Conservation (phyloP, 108 stramenopile species). For the Fistulifera pelliculosa region DNA sequence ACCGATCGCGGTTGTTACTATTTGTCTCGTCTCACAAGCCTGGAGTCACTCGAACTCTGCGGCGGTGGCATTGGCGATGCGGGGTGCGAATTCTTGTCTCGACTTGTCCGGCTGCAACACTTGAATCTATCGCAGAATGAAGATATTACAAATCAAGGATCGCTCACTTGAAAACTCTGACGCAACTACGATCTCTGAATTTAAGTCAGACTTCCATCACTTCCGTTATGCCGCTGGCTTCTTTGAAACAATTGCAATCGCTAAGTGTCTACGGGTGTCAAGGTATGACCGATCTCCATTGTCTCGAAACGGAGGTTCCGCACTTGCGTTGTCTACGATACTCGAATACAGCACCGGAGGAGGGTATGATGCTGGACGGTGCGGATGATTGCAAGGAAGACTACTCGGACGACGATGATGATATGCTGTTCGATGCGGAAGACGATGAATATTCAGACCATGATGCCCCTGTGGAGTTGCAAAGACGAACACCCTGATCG, state of each 20-base stretch:
- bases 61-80: slow-evolving; percentile 71
- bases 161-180: slow-evolving; percentile 52
- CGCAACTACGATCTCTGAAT: slow-evolving; percentile 71
- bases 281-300: slow-evolving; percentile 47
- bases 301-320: slow-evolving; percentile 56
- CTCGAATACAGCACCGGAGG: slow-evolving; percentile 44
- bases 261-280: slow-evolving; percentile 68
- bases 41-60: slow-evolving; percentile 77
- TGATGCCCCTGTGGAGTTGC: too few species aligned
- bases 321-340: slow-evolving; percentile 61
- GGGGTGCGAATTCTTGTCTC: slow-evolving; percentile 62
- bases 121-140: slow-evolving; percentile 81
- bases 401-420: background rate
- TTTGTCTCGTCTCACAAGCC: slow-evolving; percentile 61
- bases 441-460: too few species aligned
- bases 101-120: slow-evolving; percentile 47
- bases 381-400: slow-evolving; percentile 1
- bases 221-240: slow-evolving; percentile 49
- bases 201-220: slow-evolving; percentile 70
- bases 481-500: too few species aligned
- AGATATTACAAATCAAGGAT: slow-evolving; percentile 77
- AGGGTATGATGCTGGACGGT: slow-evolving; percentile 28
- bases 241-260: slow-evolving; percentile 47
- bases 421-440: too few species aligned
- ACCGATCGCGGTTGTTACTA: slow-evolving; percentile 65